Conservation (phyloP, 768 basidiomycete genomes). For the Rhodotorula diobovata region DNA sequence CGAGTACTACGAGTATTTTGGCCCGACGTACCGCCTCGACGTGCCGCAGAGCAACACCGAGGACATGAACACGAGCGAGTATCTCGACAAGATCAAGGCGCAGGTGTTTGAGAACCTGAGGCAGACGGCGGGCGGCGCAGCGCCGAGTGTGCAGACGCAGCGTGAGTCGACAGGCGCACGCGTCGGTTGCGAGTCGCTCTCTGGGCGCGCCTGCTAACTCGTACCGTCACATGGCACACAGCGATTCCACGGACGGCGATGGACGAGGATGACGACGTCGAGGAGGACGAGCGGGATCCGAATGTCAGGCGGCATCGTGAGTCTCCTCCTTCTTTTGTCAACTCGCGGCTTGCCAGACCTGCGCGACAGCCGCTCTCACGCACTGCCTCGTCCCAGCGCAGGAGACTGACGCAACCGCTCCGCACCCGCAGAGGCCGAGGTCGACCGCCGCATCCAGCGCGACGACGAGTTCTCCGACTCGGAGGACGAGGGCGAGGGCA, state of each 20-base stretch:
- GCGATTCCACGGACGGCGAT: conserved; percentile 73
- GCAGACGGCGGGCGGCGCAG: conserved; percentile 63
- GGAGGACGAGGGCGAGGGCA: conserved; percentile 85
- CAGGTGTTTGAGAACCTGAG: conserved; percentile 88
- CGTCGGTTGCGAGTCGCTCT: too few relatives aligned
- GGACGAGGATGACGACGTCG: conserved; percentile 81
- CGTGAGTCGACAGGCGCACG: conserved; percentile 52
- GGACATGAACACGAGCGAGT: conserved; percentile 86
- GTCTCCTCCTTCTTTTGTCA: conserved; percentile 15
- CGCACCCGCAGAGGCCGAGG: conserved; percentile 54
- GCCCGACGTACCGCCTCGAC: conserved; percentile 92
- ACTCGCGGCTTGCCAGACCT: too few relatives aligned
- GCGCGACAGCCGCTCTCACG: not conserved
- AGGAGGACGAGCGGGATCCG: conserved; percentile 74
- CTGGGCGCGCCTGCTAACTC: not conserved
- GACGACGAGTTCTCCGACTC: conserved; percentile 93
- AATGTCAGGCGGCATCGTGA: conserved; percentile 68
- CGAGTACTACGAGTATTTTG: conserved; percentile 99
- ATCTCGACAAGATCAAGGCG: conserved; percentile 84
- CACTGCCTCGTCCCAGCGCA: too few relatives aligned
- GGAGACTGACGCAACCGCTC: not conserved
- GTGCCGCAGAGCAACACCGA: conserved; percentile 92
- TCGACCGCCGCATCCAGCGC: conserved; percentile 74
- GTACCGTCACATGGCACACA: conserved; percentile 45
- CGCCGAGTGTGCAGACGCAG: conserved; percentile 87